Base-by-base conservation (phyloP, 257 asterid species). In the Anisodus tanguticus region DNA sequence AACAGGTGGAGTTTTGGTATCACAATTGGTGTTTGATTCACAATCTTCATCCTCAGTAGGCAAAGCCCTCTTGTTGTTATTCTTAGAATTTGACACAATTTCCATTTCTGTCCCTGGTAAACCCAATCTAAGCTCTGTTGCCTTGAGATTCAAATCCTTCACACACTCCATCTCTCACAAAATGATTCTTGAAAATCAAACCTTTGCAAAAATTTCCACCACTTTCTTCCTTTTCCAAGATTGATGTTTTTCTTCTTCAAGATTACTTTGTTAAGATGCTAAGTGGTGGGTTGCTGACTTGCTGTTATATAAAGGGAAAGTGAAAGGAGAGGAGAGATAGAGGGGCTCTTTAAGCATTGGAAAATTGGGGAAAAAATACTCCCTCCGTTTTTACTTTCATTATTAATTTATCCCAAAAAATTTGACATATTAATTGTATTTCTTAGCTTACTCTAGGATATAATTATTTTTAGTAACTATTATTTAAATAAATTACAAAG, bases 91-190 rank as follows among this genome's bases (percentile, higher is more conserved):
- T 37, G 84, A 79, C 4, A 71, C 41, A 43, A 59, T 43, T 49
- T 72, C 84, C 9, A 41, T 41, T 41, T 92, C 90, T 6, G 87
- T 82, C 66, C 95, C 93, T 1, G 95, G 95, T 35, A 92, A 85
- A 2, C 95, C 95, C 84, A 89, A 77, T 72, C 95, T 83, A 8
- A 90, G 91, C 89, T 90, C 95, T 8, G 95, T 92, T 5, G 91
- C 95, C 87, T 88, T 84, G 81, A 92, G 76, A 63, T 92, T 90
- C 13, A 92, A 71, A 47, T 85, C 91, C 5, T 66, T 80, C 47
- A 84, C 47, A 19, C 69, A 62, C 62, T 86, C 89, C 88, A 88
- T 88, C 79, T 31, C 12, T 79, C 43, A 58, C 69, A 59, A 68
- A 83, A 76, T n/a, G 63, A 62, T 31, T 85, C 66, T n/a, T 76